Conservation (phyloP, 163 green algal genomes). For the Scenedesmus sp. region DNA sequence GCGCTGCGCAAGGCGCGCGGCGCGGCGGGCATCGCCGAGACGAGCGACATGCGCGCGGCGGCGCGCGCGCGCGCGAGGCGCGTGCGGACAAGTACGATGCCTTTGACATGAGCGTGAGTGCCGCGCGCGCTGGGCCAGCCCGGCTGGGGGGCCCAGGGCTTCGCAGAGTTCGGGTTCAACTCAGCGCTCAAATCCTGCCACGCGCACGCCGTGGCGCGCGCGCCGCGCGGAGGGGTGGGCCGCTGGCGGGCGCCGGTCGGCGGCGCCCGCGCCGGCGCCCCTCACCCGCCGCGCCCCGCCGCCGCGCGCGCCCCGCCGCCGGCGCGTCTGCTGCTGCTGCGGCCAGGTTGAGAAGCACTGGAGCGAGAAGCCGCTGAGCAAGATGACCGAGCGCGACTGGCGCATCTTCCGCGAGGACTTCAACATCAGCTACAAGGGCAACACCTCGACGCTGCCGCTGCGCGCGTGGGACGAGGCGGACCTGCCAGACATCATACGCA, state of each 20-base stretch:
- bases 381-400: constrained; percentile 98
- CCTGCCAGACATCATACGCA: constrained; percentile 59
- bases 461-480: constrained; percentile 92
- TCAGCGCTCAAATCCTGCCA: too few species aligned
- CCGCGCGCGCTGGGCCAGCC: neutral
- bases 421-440: constrained; percentile 95
- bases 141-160: neutral
- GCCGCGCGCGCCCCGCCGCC: too few species aligned
- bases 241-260: too few species aligned
- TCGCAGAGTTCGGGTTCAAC: too few species aligned
- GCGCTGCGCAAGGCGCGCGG: constrained; percentile 67
- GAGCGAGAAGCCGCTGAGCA: constrained; percentile 85
- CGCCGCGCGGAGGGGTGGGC: too few species aligned
- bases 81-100: constrained; percentile 76
- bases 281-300: too few species aligned
- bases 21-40: constrained; percentile 68
- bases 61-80: constrained; percentile 62
- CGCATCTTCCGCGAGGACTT: constrained; percentile 99
- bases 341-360: constrained; percentile 83
- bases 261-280: too few species aligned
- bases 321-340: too few species aligned
- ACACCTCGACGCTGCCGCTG: constrained; percentile 75
- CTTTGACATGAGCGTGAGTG: constrained; percentile 72
- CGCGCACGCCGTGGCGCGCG: too few species aligned
- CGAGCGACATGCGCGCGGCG: constrained; percentile 63